A percentile compares a stretch with the other conserved stretches of the same genome.
Conservation (phyloP, 768 basidiomycete species). For the Scleroderma bovista region DNA sequence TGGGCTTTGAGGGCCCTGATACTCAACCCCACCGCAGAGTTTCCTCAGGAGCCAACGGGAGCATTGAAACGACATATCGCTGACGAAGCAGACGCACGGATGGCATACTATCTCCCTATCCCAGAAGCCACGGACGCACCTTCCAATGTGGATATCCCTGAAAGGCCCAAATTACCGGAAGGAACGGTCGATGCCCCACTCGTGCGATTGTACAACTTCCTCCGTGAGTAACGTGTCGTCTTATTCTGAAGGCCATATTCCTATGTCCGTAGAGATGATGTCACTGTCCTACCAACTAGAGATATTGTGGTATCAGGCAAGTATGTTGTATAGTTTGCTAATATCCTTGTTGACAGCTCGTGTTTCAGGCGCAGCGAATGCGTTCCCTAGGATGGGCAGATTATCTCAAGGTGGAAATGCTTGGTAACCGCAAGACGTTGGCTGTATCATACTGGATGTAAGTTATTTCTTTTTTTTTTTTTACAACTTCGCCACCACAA, state of each 20-base stretch:
- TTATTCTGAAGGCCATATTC: not conserved
- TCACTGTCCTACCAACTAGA: conserved; percentile 90
- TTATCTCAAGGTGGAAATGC: conserved; percentile 66
- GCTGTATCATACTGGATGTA: conserved; percentile 87
- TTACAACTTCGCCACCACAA: conserved; percentile 1
- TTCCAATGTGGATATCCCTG: conserved; percentile 37
- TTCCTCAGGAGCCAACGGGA: conserved; percentile 63
- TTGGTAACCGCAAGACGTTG: conserved; percentile 60
- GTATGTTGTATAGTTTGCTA: conserved; percentile 1
- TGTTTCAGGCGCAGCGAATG: conserved; percentile 61
- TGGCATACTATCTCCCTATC: conserved; percentile 56
- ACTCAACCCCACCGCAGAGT: conserved; percentile 41
- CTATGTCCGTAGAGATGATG: conserved; percentile 64
- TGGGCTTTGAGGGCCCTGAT: not conserved
- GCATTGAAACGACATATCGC: conserved; percentile 61
- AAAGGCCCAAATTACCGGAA: conserved; percentile 46
- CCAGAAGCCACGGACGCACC: conserved; percentile 38
- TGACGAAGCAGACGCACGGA: conserved; percentile 65
- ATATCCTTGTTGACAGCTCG: not conserved
- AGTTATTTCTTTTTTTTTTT: conserved; percentile 17
- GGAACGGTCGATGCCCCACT: conserved; percentile 77
- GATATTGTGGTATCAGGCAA: conserved; percentile 75
- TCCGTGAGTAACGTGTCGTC: conserved; percentile 53
- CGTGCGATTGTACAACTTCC: conserved; percentile 79
- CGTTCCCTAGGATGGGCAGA: conserved; percentile 84